Percentiles rank a stretch among this genome's conserved stretches.
phyloP scores from a whole-genome alignment of 139 green algal genomes.

The Zygnema circumcarinatum region DNA sequence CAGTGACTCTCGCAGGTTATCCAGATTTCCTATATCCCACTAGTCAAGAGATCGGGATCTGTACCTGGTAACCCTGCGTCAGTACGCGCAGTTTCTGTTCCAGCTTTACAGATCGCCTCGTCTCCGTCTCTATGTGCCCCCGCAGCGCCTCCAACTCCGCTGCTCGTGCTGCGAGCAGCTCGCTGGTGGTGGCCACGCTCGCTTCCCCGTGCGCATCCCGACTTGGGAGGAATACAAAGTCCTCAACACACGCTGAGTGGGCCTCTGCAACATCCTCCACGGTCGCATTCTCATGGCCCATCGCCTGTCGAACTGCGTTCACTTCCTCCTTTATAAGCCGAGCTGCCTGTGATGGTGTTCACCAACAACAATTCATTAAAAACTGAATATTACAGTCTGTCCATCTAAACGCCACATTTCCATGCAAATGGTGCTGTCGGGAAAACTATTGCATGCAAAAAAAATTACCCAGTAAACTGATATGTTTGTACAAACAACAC shows the following conservation, averaged over 20 bases:
- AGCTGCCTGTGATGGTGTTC: constrained; percentile 9
- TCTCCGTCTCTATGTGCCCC: constrained; percentile 29
- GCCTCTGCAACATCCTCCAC: constrained; percentile 39
- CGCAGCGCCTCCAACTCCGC: constrained; percentile 51
- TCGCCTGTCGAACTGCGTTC: constrained; percentile 23
- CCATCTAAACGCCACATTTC: not conserved
- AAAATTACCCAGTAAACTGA: no score
- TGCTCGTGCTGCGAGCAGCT: constrained; percentile 33
- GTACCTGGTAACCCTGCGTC: constrained; percentile 49
- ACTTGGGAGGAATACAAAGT: constrained; percentile 45
- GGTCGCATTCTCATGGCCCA: constrained; percentile 38
- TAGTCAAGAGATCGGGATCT: not conserved
- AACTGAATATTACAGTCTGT: not conserved
- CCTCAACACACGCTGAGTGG: constrained; percentile 14
- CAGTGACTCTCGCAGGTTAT: no score
- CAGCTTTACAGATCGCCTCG: constrained; percentile 40
- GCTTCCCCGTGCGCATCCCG: constrained; percentile 22
- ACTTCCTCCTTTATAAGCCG: constrained; percentile 42
- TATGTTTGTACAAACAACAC: not conserved
- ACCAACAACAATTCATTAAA: constrained; percentile 4
- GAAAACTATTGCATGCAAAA: not conserved
- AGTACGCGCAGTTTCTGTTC: constrained; percentile 39
- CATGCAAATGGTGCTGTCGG: not conserved
- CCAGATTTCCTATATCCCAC: no score
- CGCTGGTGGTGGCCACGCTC: constrained; percentile 36